These are phyloP conservation scores for Phascolomyces articulosus DNA, from an alignment of 371 early-diverging fungal genomes.

Conservation along the genomic window DNA sequence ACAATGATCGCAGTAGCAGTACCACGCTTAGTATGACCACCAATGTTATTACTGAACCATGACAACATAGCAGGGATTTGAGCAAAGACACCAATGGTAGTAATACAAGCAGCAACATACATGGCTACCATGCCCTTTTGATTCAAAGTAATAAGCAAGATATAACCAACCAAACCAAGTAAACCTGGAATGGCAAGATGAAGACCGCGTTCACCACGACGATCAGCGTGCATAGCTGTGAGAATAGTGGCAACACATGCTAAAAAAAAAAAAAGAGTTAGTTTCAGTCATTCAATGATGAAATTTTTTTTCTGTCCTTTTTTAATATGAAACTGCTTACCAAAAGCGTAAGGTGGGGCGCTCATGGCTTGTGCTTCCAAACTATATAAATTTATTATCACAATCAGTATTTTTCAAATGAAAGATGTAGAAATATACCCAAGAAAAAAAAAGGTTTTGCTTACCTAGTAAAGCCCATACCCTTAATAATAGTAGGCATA, in stretches of 20 bases:
- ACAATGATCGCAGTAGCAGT: constrained; percentile 63
- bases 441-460: neutral
- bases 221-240: constrained; percentile 70
- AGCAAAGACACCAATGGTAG: constrained; percentile 62
- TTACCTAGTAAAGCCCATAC: constrained; percentile 59
- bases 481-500: constrained; percentile 71
- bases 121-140: constrained; percentile 20
- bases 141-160: constrained; percentile 53
- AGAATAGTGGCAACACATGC: constrained; percentile 59
- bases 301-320: too few relatives aligned
- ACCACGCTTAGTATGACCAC: constrained; percentile 69
- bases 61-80: constrained; percentile 60
- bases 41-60: constrained; percentile 68
- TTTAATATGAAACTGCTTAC: too few relatives aligned
- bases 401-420: too few relatives aligned
- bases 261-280: neutral
- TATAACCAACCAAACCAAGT: constrained; percentile 67
- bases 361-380: constrained; percentile 52
- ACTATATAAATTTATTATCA: constrained; percentile 2
- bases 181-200: constrained; percentile 64
- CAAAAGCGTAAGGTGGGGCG: constrained; percentile 21
- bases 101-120: constrained; percentile 57
- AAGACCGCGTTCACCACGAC: constrained; percentile 61
- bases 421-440: too few relatives aligned
- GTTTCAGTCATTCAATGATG: neutral